These are phyloP conservation scores for Candida sanyaensis DNA, from an alignment of 1,139 yeast species.

Conservation along the genomic window DNA sequence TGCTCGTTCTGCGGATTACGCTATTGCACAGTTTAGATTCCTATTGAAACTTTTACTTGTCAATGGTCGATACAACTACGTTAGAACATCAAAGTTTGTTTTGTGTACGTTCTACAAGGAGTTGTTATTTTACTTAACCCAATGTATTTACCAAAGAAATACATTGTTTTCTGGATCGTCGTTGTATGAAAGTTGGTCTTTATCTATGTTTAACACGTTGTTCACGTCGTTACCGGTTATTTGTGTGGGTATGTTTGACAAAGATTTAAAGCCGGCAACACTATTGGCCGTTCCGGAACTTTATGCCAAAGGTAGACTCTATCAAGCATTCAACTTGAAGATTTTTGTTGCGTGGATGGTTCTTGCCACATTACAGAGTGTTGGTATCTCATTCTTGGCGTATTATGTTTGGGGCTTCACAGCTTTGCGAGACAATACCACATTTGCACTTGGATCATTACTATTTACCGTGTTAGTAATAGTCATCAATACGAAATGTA, in stretches of 20 bases:
- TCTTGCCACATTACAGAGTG: constrained; percentile 73
- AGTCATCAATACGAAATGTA: constrained; percentile 76
- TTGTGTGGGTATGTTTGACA: constrained; percentile 94
- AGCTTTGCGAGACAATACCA: constrained; percentile 68
- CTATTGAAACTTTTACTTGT: constrained; percentile 80
- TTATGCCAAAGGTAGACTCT: constrained; percentile 74
- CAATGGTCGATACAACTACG: constrained; percentile 94
- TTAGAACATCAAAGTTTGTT: constrained; percentile 88
- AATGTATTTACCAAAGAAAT: constrained; percentile 82
- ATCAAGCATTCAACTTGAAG: constrained; percentile 70
- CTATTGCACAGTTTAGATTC: constrained; percentile 92
- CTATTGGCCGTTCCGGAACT: constrained; percentile 90
- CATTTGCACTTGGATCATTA: constrained; percentile 80
- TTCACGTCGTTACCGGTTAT: constrained; percentile 92
- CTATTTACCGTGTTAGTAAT: constrained; percentile 71
- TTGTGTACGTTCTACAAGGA: constrained; percentile 95
- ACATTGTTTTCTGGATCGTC: constrained; percentile 93
- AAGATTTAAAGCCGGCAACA: constrained; percentile 86
- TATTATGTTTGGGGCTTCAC: constrained; percentile 69
- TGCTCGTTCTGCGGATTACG: constrained; percentile 91
- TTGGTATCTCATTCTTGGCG: constrained; percentile 67
- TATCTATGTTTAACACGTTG: constrained; percentile 94
- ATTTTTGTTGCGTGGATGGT: constrained; percentile 79
- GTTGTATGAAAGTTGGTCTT: constrained; percentile 91
- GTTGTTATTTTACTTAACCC: constrained; percentile 83